A percentile compares a stretch with the other conserved stretches of the same genome.
Evolutionary conservation across 2,329 filamentous ascomycete genomes (phyloP).

Genomic region (Eurotiales sp.): DNA sequence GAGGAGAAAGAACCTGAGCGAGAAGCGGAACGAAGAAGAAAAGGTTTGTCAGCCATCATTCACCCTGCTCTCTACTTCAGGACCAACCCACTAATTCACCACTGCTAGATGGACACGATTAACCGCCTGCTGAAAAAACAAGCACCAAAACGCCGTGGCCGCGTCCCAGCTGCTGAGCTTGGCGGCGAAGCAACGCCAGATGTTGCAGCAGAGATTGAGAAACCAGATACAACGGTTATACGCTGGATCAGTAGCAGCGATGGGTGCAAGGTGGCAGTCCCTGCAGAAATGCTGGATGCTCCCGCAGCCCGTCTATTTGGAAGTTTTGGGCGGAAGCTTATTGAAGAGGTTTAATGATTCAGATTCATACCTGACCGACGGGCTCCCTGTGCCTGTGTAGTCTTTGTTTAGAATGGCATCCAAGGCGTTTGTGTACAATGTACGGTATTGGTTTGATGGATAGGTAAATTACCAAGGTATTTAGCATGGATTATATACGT

Average conservation of each 20-base stretch:
- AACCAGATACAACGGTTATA: slow-evolving; percentile 42
- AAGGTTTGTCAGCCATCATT: slow-evolving; percentile 49
- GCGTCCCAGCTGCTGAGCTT: slow-evolving; percentile 44
- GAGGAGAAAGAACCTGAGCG: slow-evolving; percentile 67
- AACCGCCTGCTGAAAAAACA: slow-evolving; percentile 65
- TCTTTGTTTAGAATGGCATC: not conserved
- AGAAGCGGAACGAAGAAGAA: slow-evolving; percentile 75
- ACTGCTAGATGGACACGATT: slow-evolving; percentile 62
- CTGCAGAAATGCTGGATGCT: slow-evolving; percentile 47
- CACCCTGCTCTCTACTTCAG: not conserved
- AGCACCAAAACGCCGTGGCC: slow-evolving; percentile 56
- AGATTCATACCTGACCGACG: too few relatives aligned
- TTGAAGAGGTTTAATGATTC: slow-evolving; percentile 15
- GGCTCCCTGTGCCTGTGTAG: not conserved
- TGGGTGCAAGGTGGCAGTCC: slow-evolving; percentile 42
- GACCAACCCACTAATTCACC: not conserved
- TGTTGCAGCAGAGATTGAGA: slow-evolving; percentile 34
- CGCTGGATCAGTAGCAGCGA: slow-evolving; percentile 43
- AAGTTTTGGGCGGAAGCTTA: slow-evolving; percentile 15
- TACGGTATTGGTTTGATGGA: too few relatives aligned
- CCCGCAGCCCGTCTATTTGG: slow-evolving; percentile 40
- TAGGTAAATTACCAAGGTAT: too few relatives aligned
- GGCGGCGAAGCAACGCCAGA: slow-evolving; percentile 38
- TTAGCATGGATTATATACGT: too few relatives aligned
- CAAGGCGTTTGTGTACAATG: too few relatives aligned